phyloP scores from a whole-genome alignment of 169 alveolate species.

The Plasmodium vivax region DNA sequence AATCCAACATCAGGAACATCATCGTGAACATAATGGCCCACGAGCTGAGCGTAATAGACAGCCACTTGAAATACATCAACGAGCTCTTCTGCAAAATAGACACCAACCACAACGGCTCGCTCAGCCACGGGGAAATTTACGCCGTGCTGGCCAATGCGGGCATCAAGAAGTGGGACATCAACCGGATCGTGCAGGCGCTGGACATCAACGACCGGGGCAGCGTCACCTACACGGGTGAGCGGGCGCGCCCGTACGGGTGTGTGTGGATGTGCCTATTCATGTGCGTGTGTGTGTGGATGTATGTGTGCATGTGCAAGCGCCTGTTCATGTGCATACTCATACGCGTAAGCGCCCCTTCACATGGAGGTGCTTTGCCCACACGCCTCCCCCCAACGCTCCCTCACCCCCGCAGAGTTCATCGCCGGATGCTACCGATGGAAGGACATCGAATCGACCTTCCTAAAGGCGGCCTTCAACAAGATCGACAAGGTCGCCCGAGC shows the following conservation, averaged over 20 bases:
- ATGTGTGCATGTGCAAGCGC: too few species aligned
- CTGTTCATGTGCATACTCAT: not conserved
- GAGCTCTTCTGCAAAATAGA: slow-evolving; percentile 61
- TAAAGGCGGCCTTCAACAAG: slow-evolving; percentile 74
- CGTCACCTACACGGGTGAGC: slow-evolving; percentile 56
- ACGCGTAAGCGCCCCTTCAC: not conserved
- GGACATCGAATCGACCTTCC: slow-evolving; percentile 62
- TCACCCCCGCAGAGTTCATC: slow-evolving; percentile 37
- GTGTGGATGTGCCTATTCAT: too few species aligned
- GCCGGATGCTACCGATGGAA: slow-evolving; percentile 76
- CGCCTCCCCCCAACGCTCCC: not conserved
- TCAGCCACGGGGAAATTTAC: slow-evolving; percentile 69
- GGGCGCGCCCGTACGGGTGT: not conserved
- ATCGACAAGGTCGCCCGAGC: slow-evolving; percentile 62
- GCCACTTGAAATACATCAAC: slow-evolving; percentile 46
- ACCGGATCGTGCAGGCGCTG: slow-evolving; percentile 63
- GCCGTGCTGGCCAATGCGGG: slow-evolving; percentile 64
- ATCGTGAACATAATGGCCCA: slow-evolving; percentile 74
- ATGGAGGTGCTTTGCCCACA: not conserved
- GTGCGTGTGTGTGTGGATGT: not conserved
- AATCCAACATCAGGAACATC: slow-evolving; percentile 65
- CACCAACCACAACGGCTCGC: slow-evolving; percentile 66
- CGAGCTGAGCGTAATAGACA: slow-evolving; percentile 66
- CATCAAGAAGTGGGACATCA: slow-evolving; percentile 72
- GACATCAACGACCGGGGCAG: slow-evolving; percentile 64